Evolutionary conservation across 257 asterid species (phyloP), one percentile per base, ranked within the genome.

Genomic region (Solanum pinnatisectum): DNA sequence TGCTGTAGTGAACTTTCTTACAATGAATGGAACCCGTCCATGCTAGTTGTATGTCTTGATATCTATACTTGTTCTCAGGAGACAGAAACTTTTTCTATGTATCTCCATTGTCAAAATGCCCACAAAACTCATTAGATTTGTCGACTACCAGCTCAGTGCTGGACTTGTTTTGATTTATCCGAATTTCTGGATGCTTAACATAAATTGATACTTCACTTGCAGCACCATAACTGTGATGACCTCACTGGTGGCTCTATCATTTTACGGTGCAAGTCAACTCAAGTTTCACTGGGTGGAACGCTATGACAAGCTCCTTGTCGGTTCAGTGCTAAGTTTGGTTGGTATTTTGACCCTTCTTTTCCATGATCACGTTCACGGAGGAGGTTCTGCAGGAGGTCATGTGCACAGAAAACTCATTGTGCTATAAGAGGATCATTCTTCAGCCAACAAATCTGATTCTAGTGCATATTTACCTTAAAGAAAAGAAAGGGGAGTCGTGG

Each of bases 241-340:
- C 13, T 97, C 99, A 2, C 92, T 97, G 60, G 99, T 97, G 91
- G 99, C 99, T 8, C 96, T 96, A 87, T 97, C 99, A 30, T 96
- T 94, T 92, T 97, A 97, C 59, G 99, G 99, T 87, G 98, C 99
- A 60, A 97, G 98, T 90, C 99, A 96, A 94, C 96, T 97, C 79
- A 97, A 97, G 96, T 97, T 97, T 90, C 99, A 96, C 88, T 97
- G 98, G 98, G 98, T 95, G 87, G 99, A 97, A 89, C 98, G 96
- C 68, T 95, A 97, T 3, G 99, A 97, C 94, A 96, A 96, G 93
- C 98, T 97, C 90, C 98, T 96, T 25, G 99, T 96, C 14, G 99
- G 99, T 76, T 95, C 99, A 6, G 98, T 97, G 56, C 93, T 96
- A 23, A 95, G 99, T 91, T 87, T 96, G 65, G 99, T 96, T 6